Evolutionary conservation across 441 rosid genomes (phyloP), one percentile per base, ranked within the genome.

Genomic region (Lepidium campestre): DNA sequence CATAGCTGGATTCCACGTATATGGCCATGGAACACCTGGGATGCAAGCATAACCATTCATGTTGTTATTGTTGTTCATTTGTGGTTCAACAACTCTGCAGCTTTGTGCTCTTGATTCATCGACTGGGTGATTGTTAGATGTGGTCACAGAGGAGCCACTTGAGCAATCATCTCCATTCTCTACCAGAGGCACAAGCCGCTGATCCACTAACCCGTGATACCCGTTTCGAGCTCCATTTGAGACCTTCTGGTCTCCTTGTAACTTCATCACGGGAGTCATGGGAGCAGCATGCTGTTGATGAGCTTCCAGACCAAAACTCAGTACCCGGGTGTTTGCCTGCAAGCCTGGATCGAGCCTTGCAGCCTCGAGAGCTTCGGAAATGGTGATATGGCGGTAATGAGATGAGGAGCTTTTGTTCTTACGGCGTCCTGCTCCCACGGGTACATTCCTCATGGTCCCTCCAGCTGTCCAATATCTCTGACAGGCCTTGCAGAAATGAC

Each of bases 391-490:
- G 1, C 73, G 85, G 75, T 85, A 83, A 22, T 83, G 87, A 9
- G 84, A 82, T 13, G 85, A 72, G 5, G 87, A 77, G 77, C 80
- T 86, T 83, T 89, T 89, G 79, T 80, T 89, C 85, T 87, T 92
- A 57, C 98, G 87, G 13, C 98, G 87, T 20, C 98, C 98, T 12
- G 98, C 96, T 3, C 96, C 98, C 0, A 92, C 96, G 0, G 98
- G 93, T 2, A 89, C 90, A 6, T 87, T 91, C 74, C 98, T 85
- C 96, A 91, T 91, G 31, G 91, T 86, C 6, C 98, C 98, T 5
- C 98, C 95, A 0, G 91, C 87, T 15, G 96, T 92, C 98, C 98
- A 92, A 64, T 92, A 89, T 68, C 98, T 81, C 78, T 89, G 96
- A 79, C 98, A 92, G 8, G 95, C 83, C 44, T 89, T 92, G 80